Evolutionary conservation across 257 asterid genomes (phyloP), one percentile per base, ranked within the genome.

Genomic region (Ocimum tenuiflorum): DNA sequence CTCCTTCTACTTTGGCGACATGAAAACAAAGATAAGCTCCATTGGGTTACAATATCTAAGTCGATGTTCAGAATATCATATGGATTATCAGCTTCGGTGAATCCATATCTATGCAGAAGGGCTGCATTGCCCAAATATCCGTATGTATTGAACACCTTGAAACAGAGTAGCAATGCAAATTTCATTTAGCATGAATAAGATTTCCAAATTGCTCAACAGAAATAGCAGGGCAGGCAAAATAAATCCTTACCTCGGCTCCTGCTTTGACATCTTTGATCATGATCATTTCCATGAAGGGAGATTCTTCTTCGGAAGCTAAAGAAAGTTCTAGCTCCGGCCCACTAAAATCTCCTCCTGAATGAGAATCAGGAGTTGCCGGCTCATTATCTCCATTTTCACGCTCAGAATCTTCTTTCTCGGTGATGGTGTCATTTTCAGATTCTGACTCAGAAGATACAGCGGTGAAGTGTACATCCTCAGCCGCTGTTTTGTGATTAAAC

Each of bases 401-500:
- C 57, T 75, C 78, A 29, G 52, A 71, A 62, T 74, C 72, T 6
- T 11, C 23, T 55, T 60, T 70, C 50, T 29, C 77, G 50, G 39
- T 51, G 10, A 73, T 83, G 6, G 75, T 45, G 35, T 78, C 89
- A 29, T 42, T 8, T 72, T 83, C 88, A 51, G 87, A 85, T 55
- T 82, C 86, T 61, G 78, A 81, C 57, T 47, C 63, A 58, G 83
- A 76, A 20, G 90, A 82, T 67, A 75, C 77, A 58, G 86, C 53
- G 49, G 98, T 85, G 68, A 91, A 79, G 78, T 91, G 98, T 71
- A 91, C 96, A 78, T 91, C 94, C 78, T 91, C 96, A 45, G 83
- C 95, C 12, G 86, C 86, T 57, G 95, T 91, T 77, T 91, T 91
- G 95, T 91, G 98, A 78, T 91, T 91, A 75, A 91, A 91, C 59